These are phyloP conservation scores for Cicer chorassanicum DNA, from an alignment of 306 rosid species.

Conservation along the genomic window DNA sequence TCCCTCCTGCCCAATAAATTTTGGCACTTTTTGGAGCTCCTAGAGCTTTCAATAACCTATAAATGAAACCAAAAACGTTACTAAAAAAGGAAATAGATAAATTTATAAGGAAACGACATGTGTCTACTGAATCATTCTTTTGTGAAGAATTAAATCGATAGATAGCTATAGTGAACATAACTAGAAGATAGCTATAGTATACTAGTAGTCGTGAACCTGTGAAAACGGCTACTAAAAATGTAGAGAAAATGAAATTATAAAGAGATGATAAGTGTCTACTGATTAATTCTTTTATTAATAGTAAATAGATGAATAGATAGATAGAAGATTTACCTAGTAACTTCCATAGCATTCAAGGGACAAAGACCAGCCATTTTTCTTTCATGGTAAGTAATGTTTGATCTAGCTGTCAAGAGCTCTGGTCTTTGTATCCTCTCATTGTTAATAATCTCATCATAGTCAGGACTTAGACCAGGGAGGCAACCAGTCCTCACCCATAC, in stretches of 20 bases:
- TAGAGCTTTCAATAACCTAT: slow-evolving; percentile 84
- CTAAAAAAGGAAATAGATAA: no score
- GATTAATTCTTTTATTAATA: background rate
- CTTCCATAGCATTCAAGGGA: slow-evolving; percentile 85
- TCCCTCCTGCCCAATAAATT: slow-evolving; percentile 97
- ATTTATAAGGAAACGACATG: no score
- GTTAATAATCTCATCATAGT: slow-evolving; percentile 73
- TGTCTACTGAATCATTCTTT: no score
- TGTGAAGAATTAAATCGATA: no score
- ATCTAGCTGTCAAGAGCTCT: slow-evolving; percentile 81
- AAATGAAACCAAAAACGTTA: slow-evolving; percentile 20
- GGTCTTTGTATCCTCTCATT: slow-evolving; percentile 79
- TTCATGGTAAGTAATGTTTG: slow-evolving; percentile 92
- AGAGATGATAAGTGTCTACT: background rate
- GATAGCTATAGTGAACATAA: no score
- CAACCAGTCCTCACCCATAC: slow-evolving; percentile 99
- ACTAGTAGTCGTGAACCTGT: background rate
- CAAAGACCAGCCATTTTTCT: slow-evolving; percentile 94
- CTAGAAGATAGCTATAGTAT: no score
- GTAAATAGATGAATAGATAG: background rate
- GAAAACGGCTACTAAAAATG: background rate
- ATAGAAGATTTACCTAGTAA: slow-evolving; percentile 62
- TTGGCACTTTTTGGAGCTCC: slow-evolving; percentile 84
- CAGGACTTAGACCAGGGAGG: slow-evolving; percentile 78
- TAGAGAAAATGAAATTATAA: no score